Evolutionary conservation across 345 rosid species (phyloP), one percentile per base, ranked within the genome.

Genomic region (Euphorbia peplus): DNA sequence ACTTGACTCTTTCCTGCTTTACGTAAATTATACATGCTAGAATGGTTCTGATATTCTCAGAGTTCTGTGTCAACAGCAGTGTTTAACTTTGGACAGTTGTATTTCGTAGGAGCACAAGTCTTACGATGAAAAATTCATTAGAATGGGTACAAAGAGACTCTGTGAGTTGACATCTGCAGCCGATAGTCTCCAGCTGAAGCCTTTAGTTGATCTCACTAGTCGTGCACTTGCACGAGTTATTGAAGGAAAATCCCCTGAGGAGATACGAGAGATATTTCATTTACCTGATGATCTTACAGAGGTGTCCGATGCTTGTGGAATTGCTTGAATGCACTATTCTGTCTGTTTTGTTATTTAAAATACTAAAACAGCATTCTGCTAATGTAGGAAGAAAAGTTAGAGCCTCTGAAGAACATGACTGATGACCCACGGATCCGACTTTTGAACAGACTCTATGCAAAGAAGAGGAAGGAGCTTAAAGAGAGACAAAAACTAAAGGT

Each of bases 131-230:
- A 93, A 79, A 79, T 90, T 90, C 65, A 82, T 89, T 70, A 84
- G 96, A 62, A 87, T 90, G 97, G 96, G 89, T 67, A 87, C 92
- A 61, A 90, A 87, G 74, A 87, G 81, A 82, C 89, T 93, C 8
- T 91, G 97, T 82, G 98, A 90, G 81, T 76, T 93, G 88, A 89
- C 92, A 42, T 87, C 97, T 68, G 98, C 98, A 39, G 97, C 97
- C 52, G 96, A 87, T 67, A 87, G 97, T 82, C 92, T 93, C 75
- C 96, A 90, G 80, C 76, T 93, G 72, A 86, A 86, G 82, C 92
- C 92, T 67, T 80, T 93, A 85, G 93, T 90, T 75, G 93, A 93
- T 86, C 93, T 93, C 44, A 86, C 96, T 30, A 89, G 97, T 71
- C 87, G 93, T 56, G 87, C 96, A 56, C 93, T 93, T 78, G 96